phyloP scores from a whole-genome alignment of 768 basidiomycete genomes.

The Panus rudis region DNA sequence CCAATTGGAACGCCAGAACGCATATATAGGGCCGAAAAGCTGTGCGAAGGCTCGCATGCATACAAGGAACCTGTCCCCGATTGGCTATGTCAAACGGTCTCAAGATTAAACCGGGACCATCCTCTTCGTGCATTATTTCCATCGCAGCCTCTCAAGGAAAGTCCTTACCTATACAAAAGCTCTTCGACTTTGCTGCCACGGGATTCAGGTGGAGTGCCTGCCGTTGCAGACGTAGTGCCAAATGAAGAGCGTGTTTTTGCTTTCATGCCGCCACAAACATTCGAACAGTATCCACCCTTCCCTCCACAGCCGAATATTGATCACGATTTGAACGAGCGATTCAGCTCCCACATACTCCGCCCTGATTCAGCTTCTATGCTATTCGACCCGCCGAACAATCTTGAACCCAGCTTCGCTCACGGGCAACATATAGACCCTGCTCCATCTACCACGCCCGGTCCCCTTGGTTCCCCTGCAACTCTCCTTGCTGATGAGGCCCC shows the following conservation, averaged over 20 bases:
- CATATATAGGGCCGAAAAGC: not conserved
- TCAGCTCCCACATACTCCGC: too few species aligned
- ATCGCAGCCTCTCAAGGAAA: too few species aligned
- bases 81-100: constrained; percentile 53
- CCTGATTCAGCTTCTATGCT: too few species aligned
- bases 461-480: constrained; percentile 5
- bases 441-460: constrained; percentile 19
- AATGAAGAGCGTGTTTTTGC: too few species aligned
- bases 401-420: too few species aligned
- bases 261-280: constrained; percentile 5
- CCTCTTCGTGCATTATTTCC: constrained; percentile 41
- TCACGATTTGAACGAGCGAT: too few species aligned
- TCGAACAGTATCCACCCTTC: too few species aligned
- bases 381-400: too few species aligned
- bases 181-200: not conserved
- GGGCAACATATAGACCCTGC: too few species aligned
- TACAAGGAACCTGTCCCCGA: constrained; percentile 37
- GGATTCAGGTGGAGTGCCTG: not conserved
- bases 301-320: too few species aligned
- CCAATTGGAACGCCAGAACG: not conserved
- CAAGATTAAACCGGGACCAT: constrained; percentile 36
- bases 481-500: too few species aligned
- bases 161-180: not conserved
- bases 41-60: too few species aligned
- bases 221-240: constrained; percentile 1